A percentile compares a stretch with the other conserved stretches of the same genome.
These are phyloP conservation scores for Solanum chacoense DNA, from an alignment of 305 asterid genomes.

Conservation along the genomic window DNA sequence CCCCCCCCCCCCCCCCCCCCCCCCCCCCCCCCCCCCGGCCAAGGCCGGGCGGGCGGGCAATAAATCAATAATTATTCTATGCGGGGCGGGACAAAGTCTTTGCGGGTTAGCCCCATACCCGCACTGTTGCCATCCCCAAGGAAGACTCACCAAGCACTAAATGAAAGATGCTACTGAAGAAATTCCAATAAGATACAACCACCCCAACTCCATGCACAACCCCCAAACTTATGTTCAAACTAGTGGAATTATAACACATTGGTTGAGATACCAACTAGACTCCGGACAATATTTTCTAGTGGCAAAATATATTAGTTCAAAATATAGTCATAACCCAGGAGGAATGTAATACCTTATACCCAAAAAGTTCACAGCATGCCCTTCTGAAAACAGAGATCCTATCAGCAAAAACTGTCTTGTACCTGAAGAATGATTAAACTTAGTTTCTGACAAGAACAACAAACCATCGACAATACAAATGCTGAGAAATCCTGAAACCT, in stretches of 20 bases:
- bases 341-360: constrained; percentile 68
- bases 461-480: constrained; percentile 5
- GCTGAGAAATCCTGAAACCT: constrained; percentile 7
- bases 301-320: not conserved
- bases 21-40: too few species aligned
- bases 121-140: not conserved
- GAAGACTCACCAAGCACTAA: not conserved
- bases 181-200: not conserved
- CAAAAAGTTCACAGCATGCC: constrained; percentile 97
- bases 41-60: too few species aligned
- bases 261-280: not conserved
- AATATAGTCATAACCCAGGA: not conserved
- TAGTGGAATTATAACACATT: not conserved
- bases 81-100: too few species aligned
- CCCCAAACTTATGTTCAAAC: not conserved
- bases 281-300: not conserved
- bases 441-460: not conserved
- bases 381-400: constrained; percentile 92
- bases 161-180: not conserved
- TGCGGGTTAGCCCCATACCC: not conserved
- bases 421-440: constrained; percentile 23
- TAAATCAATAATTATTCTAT: too few species aligned
- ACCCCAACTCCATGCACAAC: not conserved
- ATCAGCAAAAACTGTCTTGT: constrained; percentile 93
- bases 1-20: too few species aligned